Evolutionary conservation across 2,329 filamentous ascomycete genomes (phyloP).

Genomic region (Fusarium udum): DNA sequence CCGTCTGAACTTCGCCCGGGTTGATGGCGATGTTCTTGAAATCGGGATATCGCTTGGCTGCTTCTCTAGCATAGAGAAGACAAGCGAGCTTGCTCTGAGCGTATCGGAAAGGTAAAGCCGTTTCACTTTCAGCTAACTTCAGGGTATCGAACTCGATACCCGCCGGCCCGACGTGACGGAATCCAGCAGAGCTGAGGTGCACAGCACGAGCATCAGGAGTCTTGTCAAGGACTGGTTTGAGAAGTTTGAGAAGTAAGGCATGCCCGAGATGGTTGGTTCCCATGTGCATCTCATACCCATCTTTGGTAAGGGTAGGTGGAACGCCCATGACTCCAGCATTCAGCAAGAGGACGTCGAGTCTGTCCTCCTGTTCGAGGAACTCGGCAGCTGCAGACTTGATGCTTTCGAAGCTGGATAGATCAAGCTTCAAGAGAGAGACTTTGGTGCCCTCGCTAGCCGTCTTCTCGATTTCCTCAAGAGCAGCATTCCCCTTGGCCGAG

Average conservation of each 20-base stretch:
- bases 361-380: not conserved
- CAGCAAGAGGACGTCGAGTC: constrained; percentile 1
- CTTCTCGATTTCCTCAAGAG: fast-evolving
- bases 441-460: fast-evolving
- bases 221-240: not conserved
- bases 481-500: not conserved
- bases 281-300: constrained; percentile 12
- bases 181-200: not conserved
- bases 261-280: constrained; percentile 8
- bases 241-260: not conserved
- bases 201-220: not conserved
- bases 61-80: not conserved
- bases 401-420: not conserved
- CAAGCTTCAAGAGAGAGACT: fast-evolving
- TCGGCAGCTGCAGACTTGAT: not conserved
- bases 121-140: not conserved
- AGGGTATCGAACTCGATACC: not conserved
- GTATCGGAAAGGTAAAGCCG: not conserved
- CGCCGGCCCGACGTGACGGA: not conserved
- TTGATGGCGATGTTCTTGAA: constrained; percentile 13
- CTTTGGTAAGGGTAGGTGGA: not conserved
- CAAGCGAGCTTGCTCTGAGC: not conserved
- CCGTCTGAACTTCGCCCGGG: not conserved
- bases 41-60: not conserved
- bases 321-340: constrained; percentile 3